Base-by-base conservation (phyloP, 2,329 filamentous ascomycete genomes). In the Sporothrix sp. region DNA sequence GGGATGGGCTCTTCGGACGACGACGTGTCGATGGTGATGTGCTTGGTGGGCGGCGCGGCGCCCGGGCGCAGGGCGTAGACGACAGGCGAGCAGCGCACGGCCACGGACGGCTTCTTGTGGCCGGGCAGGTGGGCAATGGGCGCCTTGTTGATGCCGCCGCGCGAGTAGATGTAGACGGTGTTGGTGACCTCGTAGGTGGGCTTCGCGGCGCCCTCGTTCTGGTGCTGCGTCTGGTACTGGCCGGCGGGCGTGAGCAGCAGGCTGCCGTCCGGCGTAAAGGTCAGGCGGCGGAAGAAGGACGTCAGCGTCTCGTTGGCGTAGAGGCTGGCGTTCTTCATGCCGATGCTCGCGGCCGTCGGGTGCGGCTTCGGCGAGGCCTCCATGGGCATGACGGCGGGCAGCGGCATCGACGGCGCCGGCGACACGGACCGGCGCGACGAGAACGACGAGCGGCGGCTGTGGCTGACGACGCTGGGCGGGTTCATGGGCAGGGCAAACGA, bases 251-350 rank as follows among this genome's bases (percentile, higher is more conserved):
- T 98, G 56, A 98, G 83, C 4, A 98, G 75, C 45, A 98, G 72
- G 63, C 90, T 95, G 23, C 93, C 93, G 63, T 98, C 94, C 0
- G 93, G 91, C 1, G 94, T 89, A 63, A 98, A 98, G 0, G 91
- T 90, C 45, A 98, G 72, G 42, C 93, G 81, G 48, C 93, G 79
- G 70, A 98, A 98, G 70, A 98, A 98, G 0, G 93, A 97, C 0
- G 91, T 96, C 53, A 97, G 78, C 0, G 91, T 96, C 68, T 98
- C 93, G 61, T 96, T 97, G 40, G 89, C 89, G 64, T 98, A 98
- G 40, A 98, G 82, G 58, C 82, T 89, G 37, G 89, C 82, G 60
- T 95, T 96, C 63, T 84, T 87, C 48, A 87, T 78, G 9, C 84
- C 66, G n/a, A 40, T 7, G 23, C 37, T 30, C 1, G 27, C 6